Conservation (phyloP, 2,329 filamentous ascomycete genomes). For the Mollisiaceae sp. region DNA sequence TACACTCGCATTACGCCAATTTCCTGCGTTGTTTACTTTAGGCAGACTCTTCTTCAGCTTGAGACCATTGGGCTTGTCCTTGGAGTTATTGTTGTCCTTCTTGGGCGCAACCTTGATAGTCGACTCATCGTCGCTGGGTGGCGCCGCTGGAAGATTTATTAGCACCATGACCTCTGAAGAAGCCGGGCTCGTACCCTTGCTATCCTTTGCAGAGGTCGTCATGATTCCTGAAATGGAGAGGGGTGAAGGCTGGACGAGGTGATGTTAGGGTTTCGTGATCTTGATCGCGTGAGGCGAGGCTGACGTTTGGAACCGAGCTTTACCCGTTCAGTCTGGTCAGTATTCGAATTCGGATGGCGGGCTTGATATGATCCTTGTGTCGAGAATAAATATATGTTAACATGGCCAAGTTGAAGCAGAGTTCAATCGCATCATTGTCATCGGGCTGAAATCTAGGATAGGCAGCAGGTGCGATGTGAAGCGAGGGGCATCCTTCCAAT, state of each 20-base stretch:
- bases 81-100: slow-evolving; percentile 8
- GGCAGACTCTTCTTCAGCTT: slow-evolving; percentile 68
- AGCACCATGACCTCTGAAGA: slow-evolving; percentile 4
- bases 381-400: not conserved
- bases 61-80: slow-evolving; percentile 54
- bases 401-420: not conserved
- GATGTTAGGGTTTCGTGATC: slow-evolving; percentile 1
- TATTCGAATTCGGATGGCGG: not conserved
- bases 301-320: slow-evolving; percentile 14
- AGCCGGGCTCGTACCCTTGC: slow-evolving; percentile 21
- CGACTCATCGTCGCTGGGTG: slow-evolving; percentile 54
- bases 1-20: slow-evolving; percentile 72
- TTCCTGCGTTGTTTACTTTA: slow-evolving; percentile 69
- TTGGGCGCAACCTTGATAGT: slow-evolving; percentile 67
- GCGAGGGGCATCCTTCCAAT: not conserved
- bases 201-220: slow-evolving; percentile 21
- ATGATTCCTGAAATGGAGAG: slow-evolving; percentile 9
- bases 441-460: not conserved
- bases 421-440: too few species aligned
- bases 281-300: slow-evolving; percentile 9
- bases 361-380: not conserved
- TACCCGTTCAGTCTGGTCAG: slow-evolving; percentile 17
- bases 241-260: slow-evolving; percentile 10
- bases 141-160: slow-evolving; percentile 24
- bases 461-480: not conserved